Evolutionary conservation across 805 yeast genomes (phyloP).

Genomic region (Blastobotrys chiropterorum): DNA sequence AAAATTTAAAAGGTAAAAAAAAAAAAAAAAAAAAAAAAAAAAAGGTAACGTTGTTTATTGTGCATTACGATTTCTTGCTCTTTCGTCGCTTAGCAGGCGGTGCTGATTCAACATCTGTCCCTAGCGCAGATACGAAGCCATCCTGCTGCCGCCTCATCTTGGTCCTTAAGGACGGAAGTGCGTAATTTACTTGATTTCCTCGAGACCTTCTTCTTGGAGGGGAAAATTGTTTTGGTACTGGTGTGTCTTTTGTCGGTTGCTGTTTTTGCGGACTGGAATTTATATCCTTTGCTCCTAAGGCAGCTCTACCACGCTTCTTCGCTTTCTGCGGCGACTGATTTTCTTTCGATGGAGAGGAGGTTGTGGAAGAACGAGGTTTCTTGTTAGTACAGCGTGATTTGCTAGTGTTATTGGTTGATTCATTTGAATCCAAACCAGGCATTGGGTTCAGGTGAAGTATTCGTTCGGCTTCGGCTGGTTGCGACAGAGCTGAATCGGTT

Average conservation of each 20-base stretch:
- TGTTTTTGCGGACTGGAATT: not conserved
- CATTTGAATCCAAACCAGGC: too few relatives aligned
- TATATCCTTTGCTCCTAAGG: not conserved
- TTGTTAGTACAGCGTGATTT: not conserved
- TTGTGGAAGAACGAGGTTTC: not conserved
- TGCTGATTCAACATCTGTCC: not conserved
- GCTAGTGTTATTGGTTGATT: too few relatives aligned
- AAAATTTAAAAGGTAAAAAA: too few relatives aligned
- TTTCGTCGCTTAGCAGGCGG: not conserved
- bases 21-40: too few relatives aligned
- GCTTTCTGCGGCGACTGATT: not conserved
- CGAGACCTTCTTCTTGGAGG: constrained; percentile 41
- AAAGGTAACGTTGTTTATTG: not conserved
- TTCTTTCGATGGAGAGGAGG: not conserved
- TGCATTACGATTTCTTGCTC: not conserved
- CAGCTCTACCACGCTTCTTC: constrained; percentile 1
- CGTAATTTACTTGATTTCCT: constrained; percentile 52
- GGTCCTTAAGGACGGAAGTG: constrained; percentile 57
- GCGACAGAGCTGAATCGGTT: too few relatives aligned
- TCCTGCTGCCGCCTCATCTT: constrained; percentile 65
- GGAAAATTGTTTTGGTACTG: not conserved
- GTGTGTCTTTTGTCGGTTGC: not conserved
- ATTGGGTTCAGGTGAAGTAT: too few relatives aligned
- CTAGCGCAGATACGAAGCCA: constrained; percentile 55
- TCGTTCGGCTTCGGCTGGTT: too few relatives aligned